Conservation (phyloP, 2,329 filamentous ascomycete species). For the Dactylellina cionopaga region DNA sequence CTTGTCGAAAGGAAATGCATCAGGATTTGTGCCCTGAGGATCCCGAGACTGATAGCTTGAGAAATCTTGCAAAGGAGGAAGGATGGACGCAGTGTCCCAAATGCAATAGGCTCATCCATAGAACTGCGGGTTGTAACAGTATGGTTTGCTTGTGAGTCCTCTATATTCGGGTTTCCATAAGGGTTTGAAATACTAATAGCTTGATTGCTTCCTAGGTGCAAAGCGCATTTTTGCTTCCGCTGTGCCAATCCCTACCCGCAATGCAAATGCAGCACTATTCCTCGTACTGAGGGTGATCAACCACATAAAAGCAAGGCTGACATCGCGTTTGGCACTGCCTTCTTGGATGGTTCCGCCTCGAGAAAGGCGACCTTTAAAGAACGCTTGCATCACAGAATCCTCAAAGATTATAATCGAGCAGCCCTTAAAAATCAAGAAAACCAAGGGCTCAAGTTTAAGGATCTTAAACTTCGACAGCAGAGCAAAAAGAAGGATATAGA, state of each 20-base stretch:
- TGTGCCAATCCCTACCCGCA: conserved; percentile 6
- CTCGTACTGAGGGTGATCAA: not conserved
- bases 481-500: conserved; percentile 9
- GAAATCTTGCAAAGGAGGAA: conserved; percentile 25
- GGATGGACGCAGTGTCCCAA: conserved; percentile 50
- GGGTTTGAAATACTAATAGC: not conserved
- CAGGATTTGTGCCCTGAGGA: conserved; percentile 42
- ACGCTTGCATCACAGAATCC: conserved; percentile 3
- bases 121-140: conserved; percentile 29
- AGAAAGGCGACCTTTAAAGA: conserved; percentile 13
- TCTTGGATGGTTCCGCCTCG: not conserved
- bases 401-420: conserved; percentile 4
- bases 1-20: conserved; percentile 47
- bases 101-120: conserved; percentile 31
- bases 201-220: conserved; percentile 7
- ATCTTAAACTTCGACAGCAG: conserved; percentile 13
- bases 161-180: not conserved
- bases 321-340: conserved; percentile 12
- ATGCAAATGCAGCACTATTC: conserved; percentile 17
- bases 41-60: conserved; percentile 31
- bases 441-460: conserved; percentile 21
- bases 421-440: conserved; percentile 8
- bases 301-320: conserved; percentile 23
- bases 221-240: conserved; percentile 36
- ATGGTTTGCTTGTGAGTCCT: conserved; percentile 45